Percentiles rank a stretch among this genome's conserved stretches.
phyloP scores from a whole-genome alignment of 2,329 filamentous ascomycete genomes.

The Colletotrichum eleusines region DNA sequence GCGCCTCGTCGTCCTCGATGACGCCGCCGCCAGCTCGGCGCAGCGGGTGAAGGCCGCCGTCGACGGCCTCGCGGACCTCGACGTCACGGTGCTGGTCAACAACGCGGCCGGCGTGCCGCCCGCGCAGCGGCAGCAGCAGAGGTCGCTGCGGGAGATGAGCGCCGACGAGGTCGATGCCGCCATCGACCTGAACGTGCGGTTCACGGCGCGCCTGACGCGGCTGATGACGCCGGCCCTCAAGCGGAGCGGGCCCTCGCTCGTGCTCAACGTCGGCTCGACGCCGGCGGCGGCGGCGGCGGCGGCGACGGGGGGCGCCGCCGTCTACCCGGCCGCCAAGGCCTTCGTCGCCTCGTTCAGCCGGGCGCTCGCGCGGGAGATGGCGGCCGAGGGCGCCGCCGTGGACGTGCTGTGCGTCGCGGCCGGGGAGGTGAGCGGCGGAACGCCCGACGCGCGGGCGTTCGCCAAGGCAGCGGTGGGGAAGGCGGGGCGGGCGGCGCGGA shows the following conservation, averaged over 20 bases:
- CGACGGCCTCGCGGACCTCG: conserved; percentile 44
- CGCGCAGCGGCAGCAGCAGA: conserved; percentile 41
- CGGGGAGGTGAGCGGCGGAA: conserved; percentile 45
- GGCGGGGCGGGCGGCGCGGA: conserved; percentile 45
- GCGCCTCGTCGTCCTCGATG: conserved; percentile 49
- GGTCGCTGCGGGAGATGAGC: conserved; percentile 46
- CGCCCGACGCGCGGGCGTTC: conserved; percentile 32
- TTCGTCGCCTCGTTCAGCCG: conserved; percentile 48
- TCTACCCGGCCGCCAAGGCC: conserved; percentile 50
- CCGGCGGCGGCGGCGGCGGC: conserved; percentile 41
- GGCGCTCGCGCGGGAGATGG: conserved; percentile 48
- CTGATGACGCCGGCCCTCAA: conserved; percentile 45
- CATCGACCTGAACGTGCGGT: conserved; percentile 51
- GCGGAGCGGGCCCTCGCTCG: conserved; percentile 45
- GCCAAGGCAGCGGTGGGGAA: conserved; percentile 42
- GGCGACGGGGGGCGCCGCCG: conserved; percentile 47
- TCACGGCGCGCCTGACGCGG: conserved; percentile 52
- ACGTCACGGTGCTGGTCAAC: conserved; percentile 51
- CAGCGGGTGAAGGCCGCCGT: conserved; percentile 46
- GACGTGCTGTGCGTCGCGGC: conserved; percentile 48
- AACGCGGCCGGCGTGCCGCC: conserved; percentile 50
- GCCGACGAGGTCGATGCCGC: conserved; percentile 47
- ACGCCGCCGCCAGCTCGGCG: conserved; percentile 47
- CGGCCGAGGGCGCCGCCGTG: conserved; percentile 43
- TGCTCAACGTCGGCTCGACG: conserved; percentile 49